A percentile compares a stretch with the other conserved stretches of the same genome.
These are phyloP conservation scores for Alternaria dauci DNA, from an alignment of 2,329 filamentous ascomycete species.

Conservation along the genomic window DNA sequence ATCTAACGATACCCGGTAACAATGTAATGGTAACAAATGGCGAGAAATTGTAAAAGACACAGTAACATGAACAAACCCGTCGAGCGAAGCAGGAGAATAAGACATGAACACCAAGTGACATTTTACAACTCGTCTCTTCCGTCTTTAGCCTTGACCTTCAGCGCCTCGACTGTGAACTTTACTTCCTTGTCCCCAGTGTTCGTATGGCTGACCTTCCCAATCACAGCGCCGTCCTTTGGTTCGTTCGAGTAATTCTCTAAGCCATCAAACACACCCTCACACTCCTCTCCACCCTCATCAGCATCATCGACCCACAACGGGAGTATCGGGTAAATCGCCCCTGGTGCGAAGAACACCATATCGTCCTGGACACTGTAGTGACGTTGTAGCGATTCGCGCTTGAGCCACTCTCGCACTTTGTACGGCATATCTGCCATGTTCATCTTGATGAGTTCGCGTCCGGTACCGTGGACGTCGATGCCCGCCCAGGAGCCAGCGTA, in stretches of 20 bases:
- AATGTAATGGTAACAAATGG: not conserved
- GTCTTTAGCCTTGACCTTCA: slow-evolving; percentile 32
- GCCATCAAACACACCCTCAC: slow-evolving; percentile 51
- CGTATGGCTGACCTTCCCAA: slow-evolving; percentile 40
- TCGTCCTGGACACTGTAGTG: slow-evolving; percentile 54
- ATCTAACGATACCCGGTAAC: not conserved
- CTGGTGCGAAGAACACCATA: slow-evolving; percentile 63
- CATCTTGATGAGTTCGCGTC: slow-evolving; percentile 60
- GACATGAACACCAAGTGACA: not conserved
- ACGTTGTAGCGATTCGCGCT: slow-evolving; percentile 53
- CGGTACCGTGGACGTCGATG: slow-evolving; percentile 61
- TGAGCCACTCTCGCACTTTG: slow-evolving; percentile 58
- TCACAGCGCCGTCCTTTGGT: slow-evolving; percentile 39
- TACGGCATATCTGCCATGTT: slow-evolving; percentile 56
- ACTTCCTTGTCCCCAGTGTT: slow-evolving; percentile 38
- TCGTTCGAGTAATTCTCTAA: slow-evolving; percentile 43
- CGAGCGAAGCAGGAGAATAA: not conserved
- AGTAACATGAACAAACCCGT: not conserved
- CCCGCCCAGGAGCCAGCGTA: slow-evolving; percentile 64
- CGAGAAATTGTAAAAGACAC: too few relatives aligned
- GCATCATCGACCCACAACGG: slow-evolving; percentile 60
- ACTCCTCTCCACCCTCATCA: slow-evolving; percentile 48
- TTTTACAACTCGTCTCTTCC: slow-evolving; percentile 38
- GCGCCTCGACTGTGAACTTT: slow-evolving; percentile 43
- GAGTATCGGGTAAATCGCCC: slow-evolving; percentile 60